Conservation (phyloP, 2,329 filamentous ascomycete genomes). For the Colletotrichum paranaense region DNA sequence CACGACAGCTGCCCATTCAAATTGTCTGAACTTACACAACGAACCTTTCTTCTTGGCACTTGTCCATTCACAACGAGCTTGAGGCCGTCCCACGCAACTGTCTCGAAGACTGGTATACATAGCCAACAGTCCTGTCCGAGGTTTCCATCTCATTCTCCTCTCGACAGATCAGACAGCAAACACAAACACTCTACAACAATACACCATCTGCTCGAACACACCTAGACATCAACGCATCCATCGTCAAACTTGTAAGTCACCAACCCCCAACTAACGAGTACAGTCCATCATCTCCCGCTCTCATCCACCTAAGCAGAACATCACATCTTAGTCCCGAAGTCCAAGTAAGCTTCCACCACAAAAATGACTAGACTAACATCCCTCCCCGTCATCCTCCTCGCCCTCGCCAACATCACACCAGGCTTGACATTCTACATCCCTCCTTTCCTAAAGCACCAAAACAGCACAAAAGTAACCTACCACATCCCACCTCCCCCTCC, state of each 20-base stretch:
- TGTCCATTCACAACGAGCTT: too few species aligned
- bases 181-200: background rate
- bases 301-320: background rate
- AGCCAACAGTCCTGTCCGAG: background rate
- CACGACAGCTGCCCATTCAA: background rate
- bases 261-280: constrained; percentile 8
- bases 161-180: background rate
- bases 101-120: background rate
- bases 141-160: background rate
- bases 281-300: background rate
- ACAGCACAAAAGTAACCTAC: background rate
- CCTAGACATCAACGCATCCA: background rate
- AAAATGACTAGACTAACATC: constrained; percentile 10
- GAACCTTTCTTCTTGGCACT: background rate
- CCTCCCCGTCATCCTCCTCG: background rate
- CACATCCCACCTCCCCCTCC: background rate
- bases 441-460: constrained; percentile 4
- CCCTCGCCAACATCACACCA: background rate
- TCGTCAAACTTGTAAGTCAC: constrained; percentile 4
- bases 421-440: background rate
- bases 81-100: background rate
- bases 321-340: background rate
- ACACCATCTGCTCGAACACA: background rate
- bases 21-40: background rate
- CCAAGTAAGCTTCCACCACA: background rate